Conservation (phyloP, 345 rosid genomes). For the Syzygium grande region DNA sequence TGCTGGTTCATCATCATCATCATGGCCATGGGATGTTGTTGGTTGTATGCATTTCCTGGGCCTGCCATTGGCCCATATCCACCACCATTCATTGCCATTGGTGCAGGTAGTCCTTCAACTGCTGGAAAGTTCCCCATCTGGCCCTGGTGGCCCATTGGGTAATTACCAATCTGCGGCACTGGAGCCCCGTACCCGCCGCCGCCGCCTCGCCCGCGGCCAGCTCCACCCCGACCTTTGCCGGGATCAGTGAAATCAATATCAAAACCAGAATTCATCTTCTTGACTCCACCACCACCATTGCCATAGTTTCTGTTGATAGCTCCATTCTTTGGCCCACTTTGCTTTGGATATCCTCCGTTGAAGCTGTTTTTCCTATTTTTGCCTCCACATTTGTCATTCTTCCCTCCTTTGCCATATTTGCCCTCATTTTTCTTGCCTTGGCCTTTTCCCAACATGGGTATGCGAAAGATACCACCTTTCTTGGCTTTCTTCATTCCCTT, state of each 20-base stretch:
- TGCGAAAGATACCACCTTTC: slow-evolving; percentile 42
- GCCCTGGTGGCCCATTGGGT: slow-evolving; percentile 5
- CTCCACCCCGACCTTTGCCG: background rate
- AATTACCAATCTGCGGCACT: slow-evolving; percentile 23
- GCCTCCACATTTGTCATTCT: slow-evolving; percentile 7
- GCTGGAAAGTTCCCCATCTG: slow-evolving; percentile 27
- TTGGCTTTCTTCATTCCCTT: slow-evolving; percentile 23
- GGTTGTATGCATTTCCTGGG: background rate
- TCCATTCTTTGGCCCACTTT: background rate
- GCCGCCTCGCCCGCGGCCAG: background rate
- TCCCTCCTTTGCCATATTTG: slow-evolving; percentile 16
- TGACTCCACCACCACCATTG: background rate
- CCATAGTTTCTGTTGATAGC: background rate
- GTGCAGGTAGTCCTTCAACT: slow-evolving; percentile 58
- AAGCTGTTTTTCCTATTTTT: background rate
- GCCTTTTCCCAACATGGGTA: slow-evolving; percentile 32
- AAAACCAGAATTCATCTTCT: background rate
- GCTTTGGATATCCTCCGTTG: background rate
- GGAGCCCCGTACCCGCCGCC: slow-evolving; percentile 9
- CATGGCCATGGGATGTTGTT: slow-evolving; percentile 33
- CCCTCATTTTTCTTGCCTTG: slow-evolving; percentile 1
- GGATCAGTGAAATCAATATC: slow-evolving; percentile 1
- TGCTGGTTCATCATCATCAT: slow-evolving; percentile 66
- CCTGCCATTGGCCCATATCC: slow-evolving; percentile 1
- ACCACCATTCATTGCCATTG: slow-evolving; percentile 23